phyloP scores from a whole-genome alignment of 768 basidiomycete species.

The Calocybe cyanea region DNA sequence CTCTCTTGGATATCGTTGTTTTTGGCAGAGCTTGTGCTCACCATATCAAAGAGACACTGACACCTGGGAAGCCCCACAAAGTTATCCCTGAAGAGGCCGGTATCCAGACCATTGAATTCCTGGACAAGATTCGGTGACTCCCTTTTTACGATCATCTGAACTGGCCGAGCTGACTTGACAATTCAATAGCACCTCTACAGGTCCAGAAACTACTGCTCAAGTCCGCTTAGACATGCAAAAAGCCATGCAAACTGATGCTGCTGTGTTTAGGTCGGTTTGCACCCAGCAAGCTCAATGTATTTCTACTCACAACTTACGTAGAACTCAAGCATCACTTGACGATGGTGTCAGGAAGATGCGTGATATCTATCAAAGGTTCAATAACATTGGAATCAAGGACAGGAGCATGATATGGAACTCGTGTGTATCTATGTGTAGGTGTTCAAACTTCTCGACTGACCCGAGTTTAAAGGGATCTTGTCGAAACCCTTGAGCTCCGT shows the following conservation, averaged over 20 bases:
- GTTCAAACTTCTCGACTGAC: conserved; percentile 1
- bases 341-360: conserved; percentile 88
- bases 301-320: conserved; percentile 22
- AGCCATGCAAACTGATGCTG: conserved; percentile 97
- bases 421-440: conserved; percentile 41
- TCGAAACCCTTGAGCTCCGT: conserved; percentile 96
- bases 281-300: neutral
- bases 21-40: conserved; percentile 99
- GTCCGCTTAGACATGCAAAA: conserved; percentile 97
- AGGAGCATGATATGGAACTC: conserved; percentile 99
- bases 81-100: conserved; percentile 84
- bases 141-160: neutral
- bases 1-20: conserved; percentile 96
- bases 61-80: conserved; percentile 90
- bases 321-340: conserved; percentile 85
- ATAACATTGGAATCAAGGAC: conserved; percentile 94
- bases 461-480: conserved; percentile 66
- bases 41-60: conserved; percentile 89
- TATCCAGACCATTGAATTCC: conserved; percentile 74
- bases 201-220: conserved; percentile 82
- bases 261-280: conserved; percentile 76
- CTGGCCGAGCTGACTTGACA: neutral
- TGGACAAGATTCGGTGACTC: conserved; percentile 77
- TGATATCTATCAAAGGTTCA: conserved; percentile 83
- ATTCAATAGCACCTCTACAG: conserved; percentile 60